A percentile compares a stretch with the other conserved stretches of the same genome.
phyloP scores from a whole-genome alignment of 768 basidiomycete species.

The Gelatoporia subvermispora region DNA sequence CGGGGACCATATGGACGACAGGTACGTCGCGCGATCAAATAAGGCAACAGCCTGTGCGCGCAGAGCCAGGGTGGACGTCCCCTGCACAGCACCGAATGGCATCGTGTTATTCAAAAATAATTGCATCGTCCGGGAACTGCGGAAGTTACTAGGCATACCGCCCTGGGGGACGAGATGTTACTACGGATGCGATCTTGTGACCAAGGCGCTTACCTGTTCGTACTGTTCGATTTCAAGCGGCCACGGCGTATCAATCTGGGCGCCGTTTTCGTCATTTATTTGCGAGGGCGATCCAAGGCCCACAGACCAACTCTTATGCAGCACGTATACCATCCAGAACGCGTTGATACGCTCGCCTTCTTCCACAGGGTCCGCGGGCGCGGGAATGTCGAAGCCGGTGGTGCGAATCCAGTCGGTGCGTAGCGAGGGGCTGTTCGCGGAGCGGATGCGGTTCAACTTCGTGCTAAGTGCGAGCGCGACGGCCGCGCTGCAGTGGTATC shows the following conservation, averaged over 20 bases:
- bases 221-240: slow-evolving; percentile 30
- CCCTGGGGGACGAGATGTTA: slow-evolving; percentile 15
- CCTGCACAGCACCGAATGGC: slow-evolving; percentile 25
- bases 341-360: slow-evolving; percentile 63
- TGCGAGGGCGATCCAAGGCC: slow-evolving; percentile 47
- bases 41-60: slow-evolving; percentile 53
- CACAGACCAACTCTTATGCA: slow-evolving; percentile 55
- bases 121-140: slow-evolving; percentile 42
- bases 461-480: slow-evolving; percentile 25
- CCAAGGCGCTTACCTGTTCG: slow-evolving; percentile 23
- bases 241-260: slow-evolving; percentile 35
- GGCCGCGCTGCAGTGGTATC: slow-evolving; percentile 42
- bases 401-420: slow-evolving; percentile 1
- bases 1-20: slow-evolving; percentile 36
- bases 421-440: slow-evolving; percentile 3
- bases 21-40: slow-evolving; percentile 54
- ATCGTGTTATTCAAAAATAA: slow-evolving; percentile 39
- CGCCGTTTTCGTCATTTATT: slow-evolving; percentile 40
- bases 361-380: slow-evolving; percentile 40
- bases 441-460: slow-evolving; percentile 23
- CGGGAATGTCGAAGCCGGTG: slow-evolving; percentile 19
- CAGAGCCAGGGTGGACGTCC: slow-evolving; percentile 31
- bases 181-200: slow-evolving; percentile 30
- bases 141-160: slow-evolving; percentile 42
- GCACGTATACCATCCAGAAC: slow-evolving; percentile 57